Base-by-base conservation (phyloP, 352 stramenopile genomes). In the Globisporangium emineosum region DNA sequence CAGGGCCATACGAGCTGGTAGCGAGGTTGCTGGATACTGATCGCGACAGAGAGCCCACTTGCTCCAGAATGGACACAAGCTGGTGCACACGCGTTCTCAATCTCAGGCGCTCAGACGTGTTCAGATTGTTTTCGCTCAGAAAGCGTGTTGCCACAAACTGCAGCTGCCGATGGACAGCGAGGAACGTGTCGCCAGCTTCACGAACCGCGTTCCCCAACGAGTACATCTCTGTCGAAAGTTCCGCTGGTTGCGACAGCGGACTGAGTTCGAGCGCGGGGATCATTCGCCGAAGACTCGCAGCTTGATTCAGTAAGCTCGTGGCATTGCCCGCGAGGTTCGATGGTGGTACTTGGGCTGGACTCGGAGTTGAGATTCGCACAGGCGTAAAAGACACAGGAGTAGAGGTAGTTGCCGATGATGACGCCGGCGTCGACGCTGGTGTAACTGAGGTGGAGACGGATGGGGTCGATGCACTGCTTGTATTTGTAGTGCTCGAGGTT, bases 121-220 rank as follows among this genome's bases (percentile, higher is more conserved):
- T 76, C 37, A 79, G 51, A 7, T 64, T 60, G 60, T 79, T 61
- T 23, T 70, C 67, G 15, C 57, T 50, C 27, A 78, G 45, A 43
- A 78, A 68, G 7, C 67, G 57, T 10, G 64, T 65, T 5, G 67
- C 67, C 4, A 79, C 30, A 33, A 74, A 73, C 50, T 72, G 64
- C 13, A 79, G 56, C 47, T 79, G 70, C 1, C 72, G 70, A 35
- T 79, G 72, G 21, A 79, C 52, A 21, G 70, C 72, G 30, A 79
- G 52, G 51, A 76, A 77, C 17, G 71, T 78, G 49, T 78, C 72
- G 33, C 64, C 61, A 0, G 62, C 72, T 49, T 78, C 67, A 7
- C 65, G 63, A 6, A 78, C 25, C 3, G 65, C 65, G 35, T 77
- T 78, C 1, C 70, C 70, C 15, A 76, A 47, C 12, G 51, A 53